phyloP scores from a whole-genome alignment of 2,329 filamentous ascomycete species.

The Paraphoma sp. region DNA sequence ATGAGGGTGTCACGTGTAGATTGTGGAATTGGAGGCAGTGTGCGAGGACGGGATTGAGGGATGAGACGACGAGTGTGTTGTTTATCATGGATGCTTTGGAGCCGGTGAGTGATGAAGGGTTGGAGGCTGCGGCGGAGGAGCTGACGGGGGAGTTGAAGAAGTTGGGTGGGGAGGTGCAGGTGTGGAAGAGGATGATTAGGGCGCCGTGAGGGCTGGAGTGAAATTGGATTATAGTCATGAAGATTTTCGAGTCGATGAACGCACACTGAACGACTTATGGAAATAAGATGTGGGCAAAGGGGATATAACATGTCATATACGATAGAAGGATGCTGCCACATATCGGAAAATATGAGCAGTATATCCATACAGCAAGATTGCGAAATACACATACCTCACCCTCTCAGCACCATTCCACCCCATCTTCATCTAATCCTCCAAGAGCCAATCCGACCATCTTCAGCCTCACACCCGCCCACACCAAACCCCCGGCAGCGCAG shows the following conservation, averaged over 20 bases:
- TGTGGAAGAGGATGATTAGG: not conserved
- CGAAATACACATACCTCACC: too few species aligned
- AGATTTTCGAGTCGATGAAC: not conserved
- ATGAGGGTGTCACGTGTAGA: conserved; percentile 47
- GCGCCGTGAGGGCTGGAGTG: not conserved
- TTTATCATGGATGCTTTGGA: conserved; percentile 45
- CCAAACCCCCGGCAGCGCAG: too few species aligned
- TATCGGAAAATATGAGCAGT: too few species aligned
- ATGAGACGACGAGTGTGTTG: conserved; percentile 44
- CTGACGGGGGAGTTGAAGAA: conserved; percentile 6
- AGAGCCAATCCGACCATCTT: too few species aligned
- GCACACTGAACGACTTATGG: too few species aligned
- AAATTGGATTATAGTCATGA: not conserved
- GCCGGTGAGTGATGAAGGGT: conserved; percentile 22
- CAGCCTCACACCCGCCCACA: too few species aligned
- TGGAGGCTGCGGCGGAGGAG: conserved; percentile 37
- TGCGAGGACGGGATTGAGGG: conserved; percentile 43
- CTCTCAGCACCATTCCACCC: too few species aligned
- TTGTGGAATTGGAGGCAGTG: conserved; percentile 52
- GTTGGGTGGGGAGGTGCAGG: not conserved
- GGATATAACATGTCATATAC: too few species aligned
- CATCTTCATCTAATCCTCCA: too few species aligned
- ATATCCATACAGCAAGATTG: too few species aligned
- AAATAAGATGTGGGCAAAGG: too few species aligned
- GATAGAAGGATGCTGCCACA: too few species aligned